Evolutionary conservation across 2,329 filamentous ascomycete genomes (phyloP).

Genomic region (Fusarium miscanthi): DNA sequence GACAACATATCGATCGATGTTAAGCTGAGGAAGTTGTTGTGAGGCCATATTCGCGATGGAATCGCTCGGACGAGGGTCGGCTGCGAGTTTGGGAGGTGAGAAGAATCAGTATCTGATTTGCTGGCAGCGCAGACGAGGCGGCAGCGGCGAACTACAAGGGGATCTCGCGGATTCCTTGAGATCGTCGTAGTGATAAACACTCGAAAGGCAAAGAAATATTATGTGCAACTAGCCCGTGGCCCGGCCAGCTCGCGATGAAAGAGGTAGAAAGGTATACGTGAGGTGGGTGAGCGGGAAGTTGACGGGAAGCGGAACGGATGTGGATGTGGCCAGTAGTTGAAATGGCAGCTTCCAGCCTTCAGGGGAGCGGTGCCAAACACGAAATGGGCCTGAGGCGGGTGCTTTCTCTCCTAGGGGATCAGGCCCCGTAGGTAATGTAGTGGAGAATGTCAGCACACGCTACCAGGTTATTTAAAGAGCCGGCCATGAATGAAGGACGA

Average conservation of each 20-base stretch:
- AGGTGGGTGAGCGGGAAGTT: slow-evolving; percentile 39
- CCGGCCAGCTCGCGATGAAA: slow-evolving; percentile 51
- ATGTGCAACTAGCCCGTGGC: slow-evolving; percentile 52
- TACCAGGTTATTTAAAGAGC: slow-evolving; percentile 36
- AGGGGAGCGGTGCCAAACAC: slow-evolving; percentile 38
- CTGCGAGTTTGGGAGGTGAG: slow-evolving; percentile 34
- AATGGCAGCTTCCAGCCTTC: slow-evolving; percentile 27
- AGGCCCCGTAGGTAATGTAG: slow-evolving; percentile 17
- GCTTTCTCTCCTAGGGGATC: slow-evolving; percentile 15
- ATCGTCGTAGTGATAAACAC: slow-evolving; percentile 35
- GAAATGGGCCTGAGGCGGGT: slow-evolving; percentile 37
- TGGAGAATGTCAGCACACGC: slow-evolving; percentile 39
- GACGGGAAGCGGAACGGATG: slow-evolving; percentile 36
- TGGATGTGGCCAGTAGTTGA: slow-evolving; percentile 39
- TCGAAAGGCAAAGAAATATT: slow-evolving; percentile 36
- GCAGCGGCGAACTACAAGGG: slow-evolving; percentile 27
- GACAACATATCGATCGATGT: slow-evolving; percentile 95
- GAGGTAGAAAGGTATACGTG: slow-evolving; percentile 38
- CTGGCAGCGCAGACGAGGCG: slow-evolving; percentile 27
- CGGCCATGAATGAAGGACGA: neutral
- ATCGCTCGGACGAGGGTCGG: slow-evolving; percentile 41
- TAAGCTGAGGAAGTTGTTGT: slow-evolving; percentile 65
- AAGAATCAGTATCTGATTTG: slow-evolving; percentile 34
- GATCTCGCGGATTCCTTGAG: slow-evolving; percentile 22
- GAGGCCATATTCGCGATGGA: slow-evolving; percentile 52